Conservation (phyloP, 2,329 filamentous ascomycete genomes). For the Colletotrichum plurivorum region DNA sequence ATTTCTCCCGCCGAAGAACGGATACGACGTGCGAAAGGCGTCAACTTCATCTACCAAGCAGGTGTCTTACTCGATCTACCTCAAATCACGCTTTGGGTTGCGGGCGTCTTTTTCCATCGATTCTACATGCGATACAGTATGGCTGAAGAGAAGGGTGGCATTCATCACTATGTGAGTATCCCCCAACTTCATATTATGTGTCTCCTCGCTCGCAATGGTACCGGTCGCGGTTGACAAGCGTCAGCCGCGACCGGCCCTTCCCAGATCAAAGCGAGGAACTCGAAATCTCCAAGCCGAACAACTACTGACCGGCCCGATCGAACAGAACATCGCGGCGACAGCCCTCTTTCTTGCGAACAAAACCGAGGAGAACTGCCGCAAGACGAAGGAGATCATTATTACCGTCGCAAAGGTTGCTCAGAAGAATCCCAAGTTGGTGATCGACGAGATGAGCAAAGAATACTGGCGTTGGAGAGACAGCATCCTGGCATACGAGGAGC, state of each 20-base stretch:
- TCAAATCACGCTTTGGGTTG: constrained; percentile 92
- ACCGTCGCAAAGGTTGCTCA: constrained; percentile 95
- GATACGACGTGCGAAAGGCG: constrained; percentile 86
- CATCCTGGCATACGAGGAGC: constrained; percentile 91
- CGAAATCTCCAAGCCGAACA: constrained; percentile 25
- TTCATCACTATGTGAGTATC: constrained; percentile 87
- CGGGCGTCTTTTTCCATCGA: constrained; percentile 93
- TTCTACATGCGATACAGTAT: constrained; percentile 94
- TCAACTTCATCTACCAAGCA: constrained; percentile 96
- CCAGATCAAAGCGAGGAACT: constrained; percentile 35
- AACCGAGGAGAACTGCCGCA: constrained; percentile 95
- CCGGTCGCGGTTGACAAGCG: constrained; percentile 26
- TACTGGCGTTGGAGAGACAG: constrained; percentile 98
- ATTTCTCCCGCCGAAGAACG: constrained; percentile 84
- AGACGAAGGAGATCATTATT: constrained; percentile 94
- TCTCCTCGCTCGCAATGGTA: background rate
- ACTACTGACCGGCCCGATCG: constrained; percentile 36
- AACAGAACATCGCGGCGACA: constrained; percentile 86
- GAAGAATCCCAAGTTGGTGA: constrained; percentile 89
- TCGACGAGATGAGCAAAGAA: constrained; percentile 98
- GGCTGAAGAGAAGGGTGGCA: constrained; percentile 80
- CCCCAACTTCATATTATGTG: background rate
- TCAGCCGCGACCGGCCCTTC: constrained; percentile 33
- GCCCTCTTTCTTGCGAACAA: constrained; percentile 96
- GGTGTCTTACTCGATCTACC: constrained; percentile 93